Percentiles rank a stretch among this genome's conserved stretches.
These are phyloP conservation scores for Rhodocollybia butyracea DNA, from an alignment of 768 basidiomycete species.

Conservation along the genomic window DNA sequence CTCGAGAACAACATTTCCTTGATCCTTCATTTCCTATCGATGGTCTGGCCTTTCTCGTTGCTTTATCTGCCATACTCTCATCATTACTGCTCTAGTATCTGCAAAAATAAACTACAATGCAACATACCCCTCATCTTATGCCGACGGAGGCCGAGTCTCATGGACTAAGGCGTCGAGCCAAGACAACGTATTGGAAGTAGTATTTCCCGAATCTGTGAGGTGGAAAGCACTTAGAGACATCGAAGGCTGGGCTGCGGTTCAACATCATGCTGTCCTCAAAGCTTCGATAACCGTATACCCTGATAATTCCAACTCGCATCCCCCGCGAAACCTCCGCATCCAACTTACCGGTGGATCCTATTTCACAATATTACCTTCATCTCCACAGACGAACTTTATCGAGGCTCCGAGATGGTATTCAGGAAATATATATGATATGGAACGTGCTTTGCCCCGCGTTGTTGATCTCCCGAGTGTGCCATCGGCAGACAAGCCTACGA, in stretches of 20 bases:
- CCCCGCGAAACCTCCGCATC: conserved; percentile 48
- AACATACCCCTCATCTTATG: conserved; percentile 66
- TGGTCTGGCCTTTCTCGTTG: conserved; percentile 35
- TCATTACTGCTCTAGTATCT: conserved; percentile 19
- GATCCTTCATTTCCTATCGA: conserved; percentile 73
- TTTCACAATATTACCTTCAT: conserved; percentile 60
- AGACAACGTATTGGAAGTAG: conserved; percentile 53
- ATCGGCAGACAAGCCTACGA: conserved; percentile 37
- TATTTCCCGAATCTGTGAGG: conserved; percentile 52
- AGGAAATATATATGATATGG: conserved; percentile 84
- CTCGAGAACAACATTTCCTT: conserved; percentile 80
- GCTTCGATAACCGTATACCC: conserved; percentile 60
- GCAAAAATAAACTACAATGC: conserved; percentile 50
- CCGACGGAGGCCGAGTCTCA: conserved; percentile 54
- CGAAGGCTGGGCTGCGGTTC: conserved; percentile 86
- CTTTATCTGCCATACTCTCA: not conserved
- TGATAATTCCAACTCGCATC: conserved; percentile 19
- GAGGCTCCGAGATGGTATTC: conserved; percentile 61
- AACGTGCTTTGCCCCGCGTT: conserved; percentile 44
- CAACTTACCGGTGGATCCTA: conserved; percentile 72
- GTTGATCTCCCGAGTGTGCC: conserved; percentile 49
- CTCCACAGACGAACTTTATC: conserved; percentile 12
- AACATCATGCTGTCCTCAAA: conserved; percentile 73
- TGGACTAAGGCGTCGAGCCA: conserved; percentile 50
- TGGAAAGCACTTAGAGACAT: conserved; percentile 72